These are phyloP conservation scores for Holtermanniella nyarrowii DNA, from an alignment of 768 basidiomycete species.

Conservation along the genomic window DNA sequence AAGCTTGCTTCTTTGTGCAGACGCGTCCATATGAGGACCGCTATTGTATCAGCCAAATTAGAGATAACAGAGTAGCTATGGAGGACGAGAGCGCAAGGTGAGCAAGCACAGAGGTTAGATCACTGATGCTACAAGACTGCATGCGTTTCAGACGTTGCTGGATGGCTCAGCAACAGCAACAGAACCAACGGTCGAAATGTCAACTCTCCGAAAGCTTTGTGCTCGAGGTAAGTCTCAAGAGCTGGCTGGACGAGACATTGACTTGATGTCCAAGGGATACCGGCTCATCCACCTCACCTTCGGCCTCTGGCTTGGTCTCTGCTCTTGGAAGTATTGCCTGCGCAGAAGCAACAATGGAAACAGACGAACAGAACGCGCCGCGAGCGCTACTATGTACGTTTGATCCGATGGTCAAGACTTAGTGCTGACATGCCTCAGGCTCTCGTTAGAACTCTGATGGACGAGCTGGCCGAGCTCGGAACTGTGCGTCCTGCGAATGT, in stretches of 20 bases:
- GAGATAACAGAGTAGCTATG: not conserved
- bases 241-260: not conserved
- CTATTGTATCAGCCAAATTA: too few species aligned
- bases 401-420: not conserved
- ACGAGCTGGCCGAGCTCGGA: constrained; percentile 3
- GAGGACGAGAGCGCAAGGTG: not conserved
- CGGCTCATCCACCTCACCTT: constrained; percentile 30
- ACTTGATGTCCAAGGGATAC: constrained; percentile 24
- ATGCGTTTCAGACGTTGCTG: constrained; percentile 31
- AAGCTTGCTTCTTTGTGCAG: too few species aligned
- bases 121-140: constrained; percentile 12
- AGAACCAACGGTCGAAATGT: constrained; percentile 24
- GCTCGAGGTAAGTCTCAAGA: constrained; percentile 21
- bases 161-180: constrained; percentile 21
- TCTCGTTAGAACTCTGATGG: constrained; percentile 11
- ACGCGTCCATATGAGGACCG: too few species aligned
- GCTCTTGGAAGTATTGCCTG: constrained; percentile 23
- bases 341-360: constrained; percentile 23
- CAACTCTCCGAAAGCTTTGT: constrained; percentile 24
- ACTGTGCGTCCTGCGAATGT: too few species aligned
- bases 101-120: not conserved
- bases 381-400: constrained; percentile 24
- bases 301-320: constrained; percentile 29
- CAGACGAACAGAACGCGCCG: constrained; percentile 9
- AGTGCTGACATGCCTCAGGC: constrained; percentile 4